Evolutionary conservation across 139 green algal species (phyloP), one percentile per base, ranked within the genome.

Genomic region (Desmodesmus armatus): DNA sequence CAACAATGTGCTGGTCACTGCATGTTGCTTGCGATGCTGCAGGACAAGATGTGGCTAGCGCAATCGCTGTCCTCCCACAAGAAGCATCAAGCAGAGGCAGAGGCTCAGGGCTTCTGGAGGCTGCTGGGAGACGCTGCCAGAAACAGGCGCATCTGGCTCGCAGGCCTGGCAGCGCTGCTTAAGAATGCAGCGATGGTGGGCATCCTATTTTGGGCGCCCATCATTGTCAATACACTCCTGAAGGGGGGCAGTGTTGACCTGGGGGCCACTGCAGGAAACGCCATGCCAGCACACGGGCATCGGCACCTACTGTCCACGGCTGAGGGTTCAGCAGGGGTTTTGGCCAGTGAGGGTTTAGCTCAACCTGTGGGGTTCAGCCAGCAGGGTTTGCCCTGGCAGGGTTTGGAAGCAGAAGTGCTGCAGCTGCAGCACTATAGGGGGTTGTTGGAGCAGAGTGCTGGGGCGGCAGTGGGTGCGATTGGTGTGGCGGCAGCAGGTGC

Each of bases 41-140:
- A 40, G 17, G 83, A 91, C 39, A 83, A 83, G 23, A 58, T 40
- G 33, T 89, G 85, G 85, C 77, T 91, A 21, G 62, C 73, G 39
- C 53, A 76, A 31, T 62, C 60, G 3, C 62, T 75, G 3, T 35
- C 58, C 31, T 15, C 29, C n/a, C 43, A 17, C 58, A 80, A 60
- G n/a, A 70, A 51, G 11, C 80, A 85, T 58, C 17, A 49, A 71
- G 80, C 51, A 13, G 29, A 65, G 35, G 69, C 49, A n/a, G 67
- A 44, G 33, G 72, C 0, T 11, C 37, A 31, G 11, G 58, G 49
- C 5, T 33, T 13, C 21, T 15, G 39, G 39, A 9, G 21, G 55
- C 49, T 86, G 51, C 69, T 86, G 6, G 25, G 35, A 9, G 80
- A 86, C 9, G 67, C 80, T 37, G 67, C 58, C 25, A 37, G 39